Conservation (phyloP, 2,329 filamentous ascomycete species). For the Botrytis hyacinthi region DNA sequence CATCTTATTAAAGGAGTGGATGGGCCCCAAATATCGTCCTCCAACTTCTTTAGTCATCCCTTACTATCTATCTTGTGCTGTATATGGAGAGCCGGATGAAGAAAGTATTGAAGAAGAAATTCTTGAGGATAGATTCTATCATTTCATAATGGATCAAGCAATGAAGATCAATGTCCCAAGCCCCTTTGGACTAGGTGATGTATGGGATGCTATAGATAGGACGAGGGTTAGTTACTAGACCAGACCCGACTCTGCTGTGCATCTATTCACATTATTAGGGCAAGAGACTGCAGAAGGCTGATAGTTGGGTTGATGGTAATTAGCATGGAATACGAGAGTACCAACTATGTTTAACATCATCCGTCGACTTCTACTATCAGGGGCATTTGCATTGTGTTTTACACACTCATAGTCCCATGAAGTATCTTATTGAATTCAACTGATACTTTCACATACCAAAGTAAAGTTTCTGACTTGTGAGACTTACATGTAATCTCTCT, state of each 20-base stretch:
- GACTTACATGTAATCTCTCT: not conserved
- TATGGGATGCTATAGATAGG: not conserved
- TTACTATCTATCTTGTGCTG: not conserved
- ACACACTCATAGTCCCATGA: not conserved
- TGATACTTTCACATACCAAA: not conserved
- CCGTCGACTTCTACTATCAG: not conserved
- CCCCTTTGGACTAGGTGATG: not conserved
- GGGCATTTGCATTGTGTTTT: accelerated
- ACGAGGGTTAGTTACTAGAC: too few relatives aligned
- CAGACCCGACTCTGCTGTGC: not conserved
- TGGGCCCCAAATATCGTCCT: not conserved
- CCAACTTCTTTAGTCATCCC: not conserved
- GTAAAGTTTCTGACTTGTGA: not conserved
- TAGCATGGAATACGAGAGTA: not conserved
- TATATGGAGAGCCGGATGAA: not conserved
- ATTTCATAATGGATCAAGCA: not conserved
- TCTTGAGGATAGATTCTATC: too few relatives aligned
- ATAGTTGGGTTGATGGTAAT: not conserved
- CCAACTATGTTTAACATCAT: not conserved
- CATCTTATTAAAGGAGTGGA: not conserved
- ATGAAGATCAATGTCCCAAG: accelerated
- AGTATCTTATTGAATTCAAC: not conserved
- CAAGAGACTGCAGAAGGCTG: not conserved
- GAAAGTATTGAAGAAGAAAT: not conserved
- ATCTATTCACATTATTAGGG: not conserved